Evolutionary conservation across 805 yeast genomes (phyloP).

Genomic region (Candida incommunis): DNA sequence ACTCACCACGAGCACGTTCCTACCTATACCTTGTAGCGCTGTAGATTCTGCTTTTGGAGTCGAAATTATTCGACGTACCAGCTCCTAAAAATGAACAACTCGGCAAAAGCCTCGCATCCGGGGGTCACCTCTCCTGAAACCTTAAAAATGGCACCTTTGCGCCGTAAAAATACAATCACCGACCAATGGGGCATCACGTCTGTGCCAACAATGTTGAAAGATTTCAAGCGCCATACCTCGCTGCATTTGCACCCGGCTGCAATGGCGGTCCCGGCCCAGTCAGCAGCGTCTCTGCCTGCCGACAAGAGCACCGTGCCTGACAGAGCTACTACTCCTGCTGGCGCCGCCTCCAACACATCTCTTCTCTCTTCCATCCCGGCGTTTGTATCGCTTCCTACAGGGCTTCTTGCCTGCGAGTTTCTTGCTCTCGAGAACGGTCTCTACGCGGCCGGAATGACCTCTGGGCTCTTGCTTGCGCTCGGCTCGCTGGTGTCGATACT

Average conservation of each 20-base stretch:
- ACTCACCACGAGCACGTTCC: too few species aligned
- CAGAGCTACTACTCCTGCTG: not conserved
- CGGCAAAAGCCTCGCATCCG: too few species aligned
- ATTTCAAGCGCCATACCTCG: slow-evolving; percentile 23
- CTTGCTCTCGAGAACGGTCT: slow-evolving; percentile 7
- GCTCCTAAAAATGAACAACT: too few species aligned
- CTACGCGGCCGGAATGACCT: slow-evolving; percentile 8
- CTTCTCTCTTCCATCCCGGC: slow-evolving; percentile 18
- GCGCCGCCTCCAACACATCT: not conserved
- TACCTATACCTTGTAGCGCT: too few species aligned
- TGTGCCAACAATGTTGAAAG: slow-evolving; percentile 22
- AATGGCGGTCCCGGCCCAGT: not conserved
- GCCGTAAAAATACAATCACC: slow-evolving; percentile 15
- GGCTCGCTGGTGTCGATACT: slow-evolving; percentile 10
- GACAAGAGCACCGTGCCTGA: too few species aligned
- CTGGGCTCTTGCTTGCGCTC: slow-evolving; percentile 13
- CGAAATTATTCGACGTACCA: too few species aligned
- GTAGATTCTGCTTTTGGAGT: too few species aligned
- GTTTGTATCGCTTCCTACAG: slow-evolving; percentile 18
- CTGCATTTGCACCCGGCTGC: slow-evolving; percentile 11
- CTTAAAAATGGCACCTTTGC: slow-evolving; percentile 16
- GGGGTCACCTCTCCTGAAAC: too few species aligned
- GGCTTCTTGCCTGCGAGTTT: slow-evolving; percentile 14
- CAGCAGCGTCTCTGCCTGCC: slow-evolving; percentile 2
- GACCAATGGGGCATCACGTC: slow-evolving; percentile 23